Evolutionary conservation across 179 eudicot species (phyloP).

Genomic region (Corrigiola litoralis): DNA sequence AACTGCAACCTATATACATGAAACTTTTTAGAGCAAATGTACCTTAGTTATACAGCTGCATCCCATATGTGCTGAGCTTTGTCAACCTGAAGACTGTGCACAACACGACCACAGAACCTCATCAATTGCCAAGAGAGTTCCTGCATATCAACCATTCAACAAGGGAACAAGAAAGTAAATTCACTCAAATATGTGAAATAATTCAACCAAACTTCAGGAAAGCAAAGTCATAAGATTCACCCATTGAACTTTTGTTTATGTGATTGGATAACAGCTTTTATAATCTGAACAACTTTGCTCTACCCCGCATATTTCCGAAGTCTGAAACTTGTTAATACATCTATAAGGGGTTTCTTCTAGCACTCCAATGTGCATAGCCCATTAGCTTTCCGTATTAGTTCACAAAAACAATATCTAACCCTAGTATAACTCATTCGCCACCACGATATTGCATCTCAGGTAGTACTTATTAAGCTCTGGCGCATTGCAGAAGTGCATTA

Average conservation of each 20-base stretch:
- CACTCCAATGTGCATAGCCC: too few species aligned
- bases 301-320: too few species aligned
- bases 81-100: not conserved
- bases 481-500: too few species aligned
- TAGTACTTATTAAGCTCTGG: too few species aligned
- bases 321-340: too few species aligned
- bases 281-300: too few species aligned
- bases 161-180: not conserved
- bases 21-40: constrained; percentile 4
- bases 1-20: constrained; percentile 3
- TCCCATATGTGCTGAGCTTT: constrained; percentile 9
- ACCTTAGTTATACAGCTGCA: constrained; percentile 23
- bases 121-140: constrained; percentile 3
- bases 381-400: too few species aligned
- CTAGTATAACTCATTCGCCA: too few species aligned
- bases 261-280: not conserved
- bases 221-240: not conserved
- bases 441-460: too few species aligned
- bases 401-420: too few species aligned
- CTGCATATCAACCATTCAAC: constrained; percentile 15
- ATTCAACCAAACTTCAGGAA: not conserved
- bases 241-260: not conserved
- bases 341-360: too few species aligned
- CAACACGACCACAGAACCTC: not conserved
- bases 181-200: not conserved